phyloP scores from a whole-genome alignment of 352 stramenopile species.

The Phytophthora rubi region DNA sequence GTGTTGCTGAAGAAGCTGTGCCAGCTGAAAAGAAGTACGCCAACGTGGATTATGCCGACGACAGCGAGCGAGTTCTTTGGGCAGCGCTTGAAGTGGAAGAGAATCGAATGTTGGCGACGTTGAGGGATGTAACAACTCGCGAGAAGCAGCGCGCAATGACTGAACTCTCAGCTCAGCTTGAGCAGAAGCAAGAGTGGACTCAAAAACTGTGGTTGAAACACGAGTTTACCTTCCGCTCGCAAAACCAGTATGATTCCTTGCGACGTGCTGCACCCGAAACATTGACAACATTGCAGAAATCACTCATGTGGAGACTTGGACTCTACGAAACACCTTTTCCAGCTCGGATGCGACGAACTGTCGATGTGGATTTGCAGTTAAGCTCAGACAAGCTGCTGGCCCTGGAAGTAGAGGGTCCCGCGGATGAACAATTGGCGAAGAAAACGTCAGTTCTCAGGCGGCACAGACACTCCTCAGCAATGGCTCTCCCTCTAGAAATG shows the following conservation, averaged over 20 bases:
- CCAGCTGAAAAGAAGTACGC: conserved; percentile 22
- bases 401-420: conserved; percentile 5
- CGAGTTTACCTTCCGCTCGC: conserved; percentile 73
- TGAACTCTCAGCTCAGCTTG: conserved; percentile 17
- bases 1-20: conserved; percentile 19
- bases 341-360: conserved; percentile 57
- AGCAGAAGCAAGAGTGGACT: conserved; percentile 56
- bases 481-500: conserved; percentile 49
- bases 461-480: conserved; percentile 24
- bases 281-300: conserved; percentile 36
- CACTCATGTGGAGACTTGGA: conserved; percentile 56
- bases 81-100: conserved; percentile 85
- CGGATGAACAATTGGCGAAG: not conserved
- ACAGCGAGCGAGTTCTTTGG: conserved; percentile 64
- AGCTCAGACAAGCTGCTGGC: conserved; percentile 29
- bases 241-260: conserved; percentile 60
- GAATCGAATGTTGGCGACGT: conserved; percentile 70
- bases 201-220: conserved; percentile 64
- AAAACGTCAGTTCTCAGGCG: not conserved
- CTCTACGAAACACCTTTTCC: conserved; percentile 73
- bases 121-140: conserved; percentile 52
- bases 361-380: conserved; percentile 57
- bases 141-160: conserved; percentile 46
- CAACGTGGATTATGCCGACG: conserved; percentile 44
- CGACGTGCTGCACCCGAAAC: conserved; percentile 34